A percentile compares a stretch with the other conserved stretches of the same genome.
Conservation (phyloP, 2,329 filamentous ascomycete species). For the Domatiomyces globalis region DNA sequence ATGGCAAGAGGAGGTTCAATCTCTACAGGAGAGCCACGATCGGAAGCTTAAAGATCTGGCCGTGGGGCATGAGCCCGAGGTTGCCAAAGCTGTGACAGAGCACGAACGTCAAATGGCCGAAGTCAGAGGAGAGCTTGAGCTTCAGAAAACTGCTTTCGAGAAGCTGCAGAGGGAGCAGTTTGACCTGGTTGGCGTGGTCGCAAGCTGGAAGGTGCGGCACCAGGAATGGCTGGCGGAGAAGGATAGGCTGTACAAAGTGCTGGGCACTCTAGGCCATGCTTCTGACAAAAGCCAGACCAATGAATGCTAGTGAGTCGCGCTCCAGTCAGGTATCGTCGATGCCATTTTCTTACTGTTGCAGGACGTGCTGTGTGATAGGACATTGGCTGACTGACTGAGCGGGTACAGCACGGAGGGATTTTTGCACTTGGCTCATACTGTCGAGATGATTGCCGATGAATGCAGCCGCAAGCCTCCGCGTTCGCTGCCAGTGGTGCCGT, state of each 20-base stretch:
- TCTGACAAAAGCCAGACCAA: not conserved
- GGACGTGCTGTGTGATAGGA: not conserved
- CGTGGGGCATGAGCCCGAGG: conserved; percentile 21
- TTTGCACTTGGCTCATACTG: not conserved
- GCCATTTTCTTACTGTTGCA: not conserved
- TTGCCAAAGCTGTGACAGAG: conserved; percentile 24
- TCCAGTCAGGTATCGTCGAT: not conserved
- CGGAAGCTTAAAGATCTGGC: conserved; percentile 8
- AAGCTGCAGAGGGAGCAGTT: conserved; percentile 10
- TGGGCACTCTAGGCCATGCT: not conserved
- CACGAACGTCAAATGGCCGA: conserved; percentile 19
- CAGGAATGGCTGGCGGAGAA: conserved; percentile 28
- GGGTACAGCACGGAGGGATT: not conserved
- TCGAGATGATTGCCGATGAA: not conserved
- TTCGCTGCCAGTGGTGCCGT: not conserved
- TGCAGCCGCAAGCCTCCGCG: not conserved
- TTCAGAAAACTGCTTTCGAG: conserved; percentile 14
- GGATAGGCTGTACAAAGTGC: not conserved
- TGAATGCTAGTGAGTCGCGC: not conserved
- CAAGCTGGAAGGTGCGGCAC: conserved; percentile 33
- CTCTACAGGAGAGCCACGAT: conserved; percentile 4
- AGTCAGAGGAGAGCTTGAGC: conserved; percentile 14
- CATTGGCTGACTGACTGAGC: not conserved
- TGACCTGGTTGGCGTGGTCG: conserved; percentile 7
- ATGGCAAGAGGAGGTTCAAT: conserved; percentile 7